Evolutionary conservation across 1,284 basidiomycete species (phyloP).

Genomic region (Fomes fomentarius): DNA sequence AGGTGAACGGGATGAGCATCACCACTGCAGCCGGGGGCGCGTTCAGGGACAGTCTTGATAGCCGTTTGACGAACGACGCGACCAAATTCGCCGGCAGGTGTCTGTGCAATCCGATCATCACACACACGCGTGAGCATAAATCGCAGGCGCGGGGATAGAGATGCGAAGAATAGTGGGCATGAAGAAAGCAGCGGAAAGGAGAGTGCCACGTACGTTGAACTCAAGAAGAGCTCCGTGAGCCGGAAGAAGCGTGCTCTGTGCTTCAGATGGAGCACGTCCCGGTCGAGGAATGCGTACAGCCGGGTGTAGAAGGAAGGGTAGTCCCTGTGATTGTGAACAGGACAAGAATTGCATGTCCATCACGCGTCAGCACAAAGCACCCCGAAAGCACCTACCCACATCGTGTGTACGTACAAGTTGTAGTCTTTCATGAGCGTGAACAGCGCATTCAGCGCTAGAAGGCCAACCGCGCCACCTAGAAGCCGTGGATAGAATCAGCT

Average conservation of each 20-base stretch:
- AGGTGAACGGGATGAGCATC: slow-evolving; percentile 91
- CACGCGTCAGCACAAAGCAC: too few species aligned
- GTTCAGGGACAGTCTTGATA: slow-evolving; percentile 81
- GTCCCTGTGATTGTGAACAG: slow-evolving; percentile 62
- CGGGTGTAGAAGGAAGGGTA: slow-evolving; percentile 96
- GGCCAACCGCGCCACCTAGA: slow-evolving; percentile 83
- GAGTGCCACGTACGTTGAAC: slow-evolving; percentile 72
- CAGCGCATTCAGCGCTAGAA: slow-evolving; percentile 90
- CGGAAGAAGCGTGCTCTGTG: slow-evolving; percentile 96
- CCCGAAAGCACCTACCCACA: too few species aligned
- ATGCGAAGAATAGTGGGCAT: too few species aligned
- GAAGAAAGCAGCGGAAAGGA: neutral
- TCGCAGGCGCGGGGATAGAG: too few species aligned
- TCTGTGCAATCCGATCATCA: slow-evolving; percentile 42
- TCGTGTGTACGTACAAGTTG: slow-evolving; percentile 71
- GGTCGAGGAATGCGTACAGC: slow-evolving; percentile 89
- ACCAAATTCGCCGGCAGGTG: slow-evolving; percentile 89
- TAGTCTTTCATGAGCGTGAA: slow-evolving; percentile 93
- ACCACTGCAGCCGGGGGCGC: slow-evolving; percentile 92
- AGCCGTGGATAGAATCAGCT: neutral
- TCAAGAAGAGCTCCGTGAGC: slow-evolving; percentile 87
- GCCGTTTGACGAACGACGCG: slow-evolving; percentile 93
- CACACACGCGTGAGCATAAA: too few species aligned
- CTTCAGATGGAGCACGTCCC: slow-evolving; percentile 88
- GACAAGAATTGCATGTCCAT: too few species aligned